Evolutionary conservation across 495 filamentous ascomycete genomes (phyloP), one percentile per base, ranked within the genome.

Genomic region (Astrothelium macrocarpum): DNA sequence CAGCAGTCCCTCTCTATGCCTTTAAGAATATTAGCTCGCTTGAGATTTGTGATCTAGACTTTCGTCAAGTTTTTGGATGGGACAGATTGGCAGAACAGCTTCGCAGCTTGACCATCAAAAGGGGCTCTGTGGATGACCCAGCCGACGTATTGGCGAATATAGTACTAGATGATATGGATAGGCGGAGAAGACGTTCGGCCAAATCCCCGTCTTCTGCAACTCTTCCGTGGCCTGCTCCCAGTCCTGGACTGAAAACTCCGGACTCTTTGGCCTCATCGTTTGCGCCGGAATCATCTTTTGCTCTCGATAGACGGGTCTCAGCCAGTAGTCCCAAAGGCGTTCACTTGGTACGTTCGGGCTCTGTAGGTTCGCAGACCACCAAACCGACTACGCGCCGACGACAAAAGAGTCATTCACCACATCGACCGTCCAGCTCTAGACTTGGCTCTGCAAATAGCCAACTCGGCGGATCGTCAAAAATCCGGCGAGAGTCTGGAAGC

Each of bases 21-120:
- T 97, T 98, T 82, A 97, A 98, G 79, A 98, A 97, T 70, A 76
- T 97, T 59, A 91, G 90, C 74, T 86, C 89, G 11, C 79, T 98
- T 68, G 94, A 97, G 75, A 90, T 98, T 49, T 90, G 86, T 75
- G 91, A 96, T 73, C 86, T 97, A 71, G 94, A 97, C 75, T 95
- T 95, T 71, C 85, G 94, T 66, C 92, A 95, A 66, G 96, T 97
- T 76, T 96, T 89, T 73, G 94, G 94, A 49, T 98, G 94, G 94
- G 94, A 97, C 74, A 83, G 87, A 64, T 71, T 97, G 64, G 87
- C 94, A 0, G 94, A 98, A 71, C 90, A 96, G 75, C 80, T 97
- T 56, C 84, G 91, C 62, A 93, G 89, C 63, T 78, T 98, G 65
- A 89, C 88, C n/a, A 80, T 98, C 66, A 96, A 91, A 76, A 84